These are phyloP conservation scores for Eucalyptus grandis DNA, from an alignment of 345 rosid genomes.

Conservation along the genomic window DNA sequence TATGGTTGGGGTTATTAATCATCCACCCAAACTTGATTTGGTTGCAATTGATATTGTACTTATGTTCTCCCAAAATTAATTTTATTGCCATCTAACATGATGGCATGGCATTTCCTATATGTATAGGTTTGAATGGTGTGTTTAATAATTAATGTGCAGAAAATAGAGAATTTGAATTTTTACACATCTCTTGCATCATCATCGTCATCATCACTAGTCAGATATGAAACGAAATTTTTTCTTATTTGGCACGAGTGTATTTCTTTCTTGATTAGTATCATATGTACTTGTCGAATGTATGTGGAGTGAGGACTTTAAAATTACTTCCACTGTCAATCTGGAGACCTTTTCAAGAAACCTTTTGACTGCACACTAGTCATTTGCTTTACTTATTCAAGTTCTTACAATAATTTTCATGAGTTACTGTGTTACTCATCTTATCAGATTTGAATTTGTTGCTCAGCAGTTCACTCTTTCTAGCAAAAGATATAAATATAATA, in stretches of 20 bases:
- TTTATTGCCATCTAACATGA: neutral
- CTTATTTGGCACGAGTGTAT: neutral
- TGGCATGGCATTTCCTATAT: neutral
- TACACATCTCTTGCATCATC: neutral
- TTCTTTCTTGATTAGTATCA: neutral
- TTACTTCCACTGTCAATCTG: neutral
- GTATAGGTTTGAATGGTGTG: neutral
- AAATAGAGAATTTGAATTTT: neutral
- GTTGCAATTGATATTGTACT: neutral
- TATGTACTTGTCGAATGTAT: neutral
- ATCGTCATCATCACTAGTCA: neutral
- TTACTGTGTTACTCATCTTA: neutral
- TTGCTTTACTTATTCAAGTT: neutral
- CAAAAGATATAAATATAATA: neutral
- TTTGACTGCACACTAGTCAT: neutral
- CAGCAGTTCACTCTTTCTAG: neutral
- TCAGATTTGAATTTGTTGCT: neutral
- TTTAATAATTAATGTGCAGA: neutral
- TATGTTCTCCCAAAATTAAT: neutral
- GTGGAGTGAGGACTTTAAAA: neutral
- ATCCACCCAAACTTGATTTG: neutral
- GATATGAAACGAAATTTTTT: neutral
- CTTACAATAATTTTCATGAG: neutral
- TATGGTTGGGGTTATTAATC: neutral
- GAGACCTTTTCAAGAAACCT: neutral